Base-by-base conservation (phyloP, 805 yeast species). In the Starmerella cellae region DNA sequence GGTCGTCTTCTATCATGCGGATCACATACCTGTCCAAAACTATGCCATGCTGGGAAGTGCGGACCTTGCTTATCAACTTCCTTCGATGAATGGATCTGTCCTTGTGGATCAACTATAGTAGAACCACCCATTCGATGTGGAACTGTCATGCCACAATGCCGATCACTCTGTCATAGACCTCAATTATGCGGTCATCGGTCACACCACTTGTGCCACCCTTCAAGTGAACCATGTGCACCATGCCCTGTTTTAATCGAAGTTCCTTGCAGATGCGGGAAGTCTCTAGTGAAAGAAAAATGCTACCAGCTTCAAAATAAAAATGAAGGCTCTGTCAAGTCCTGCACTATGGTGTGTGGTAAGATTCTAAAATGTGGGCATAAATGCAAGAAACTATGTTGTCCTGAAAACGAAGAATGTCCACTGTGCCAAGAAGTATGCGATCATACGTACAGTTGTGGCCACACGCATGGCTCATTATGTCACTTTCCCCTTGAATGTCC, bases 241-340 rank as follows among this genome's bases (percentile, higher is more conserved):
- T 53, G 56, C 40, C 27, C 36, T 4, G 24, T 21, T 3, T 20
- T 72, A 3, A 76, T 77, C 1, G 60, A 65, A 19, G 73, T 70
- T 46, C 45, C 48, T 18, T 81, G 91, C 56, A 66, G 70, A 49
- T 81, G 91, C 65, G 82, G 82, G 2, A 64, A 70, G 48, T 36
- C 39, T 2, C 29, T 16, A 4, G 24, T 42, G 2, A 2, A 17
- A 3, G 35, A 38, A 1, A 41, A 28, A 9, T 44, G 49, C 23
- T 34, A 34, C 6, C 34, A 8, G 13, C 16, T 21, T 23, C 30
- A 18, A 18, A 24, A 19, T 23, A 23, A 21, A 4, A n/a, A 32
- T 14, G 22, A 6, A 2, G 21, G 19, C 22, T 16, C 8, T 2
- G 18, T 2, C n/a, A 31, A 13, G 22, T 22, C 29, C n/a, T 42